phyloP scores from a whole-genome alignment of 495 filamentous ascomycete genomes.

The Talaromyces borbonicus region DNA sequence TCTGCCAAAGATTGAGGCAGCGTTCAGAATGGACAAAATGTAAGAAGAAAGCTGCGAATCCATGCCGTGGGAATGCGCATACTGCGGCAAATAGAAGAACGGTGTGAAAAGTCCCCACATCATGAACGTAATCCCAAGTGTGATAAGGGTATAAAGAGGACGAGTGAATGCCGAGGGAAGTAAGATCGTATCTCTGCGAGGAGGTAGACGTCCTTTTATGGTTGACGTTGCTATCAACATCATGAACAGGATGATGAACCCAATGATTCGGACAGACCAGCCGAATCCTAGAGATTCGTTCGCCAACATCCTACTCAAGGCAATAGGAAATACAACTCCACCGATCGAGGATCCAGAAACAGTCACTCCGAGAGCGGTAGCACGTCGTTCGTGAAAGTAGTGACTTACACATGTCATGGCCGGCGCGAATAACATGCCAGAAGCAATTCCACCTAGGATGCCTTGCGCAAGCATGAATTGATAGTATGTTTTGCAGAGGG shows the following conservation, averaged over 20 bases:
- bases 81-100: conserved; percentile 18
- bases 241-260: conserved; percentile 44
- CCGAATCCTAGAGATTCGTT: conserved; percentile 39
- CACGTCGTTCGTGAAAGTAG: conserved; percentile 42
- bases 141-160: conserved; percentile 13
- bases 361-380: conserved; percentile 35
- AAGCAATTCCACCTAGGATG: conserved; percentile 33
- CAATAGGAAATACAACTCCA: conserved; percentile 25
- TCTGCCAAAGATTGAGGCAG: conserved; percentile 18
- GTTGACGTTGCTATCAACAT: conserved; percentile 30
- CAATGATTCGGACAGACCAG: conserved; percentile 50
- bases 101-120: conserved; percentile 14
- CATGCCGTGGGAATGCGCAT: conserved; percentile 10
- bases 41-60: conserved; percentile 12
- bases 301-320: conserved; percentile 17
- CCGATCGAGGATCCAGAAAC: conserved; percentile 38
- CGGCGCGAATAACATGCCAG: conserved; percentile 36
- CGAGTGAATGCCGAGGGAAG: conserved; percentile 31
- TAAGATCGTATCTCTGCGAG: conserved; percentile 29
- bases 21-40: conserved; percentile 19
- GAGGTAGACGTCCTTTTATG: conserved; percentile 35
- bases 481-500: conserved; percentile 41
- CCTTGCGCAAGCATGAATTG: conserved; percentile 50
- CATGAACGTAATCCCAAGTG: conserved; percentile 12
- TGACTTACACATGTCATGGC: conserved; percentile 35